phyloP scores from a whole-genome alignment of 305 asterid species.

The Ilex paraguariensis region DNA sequence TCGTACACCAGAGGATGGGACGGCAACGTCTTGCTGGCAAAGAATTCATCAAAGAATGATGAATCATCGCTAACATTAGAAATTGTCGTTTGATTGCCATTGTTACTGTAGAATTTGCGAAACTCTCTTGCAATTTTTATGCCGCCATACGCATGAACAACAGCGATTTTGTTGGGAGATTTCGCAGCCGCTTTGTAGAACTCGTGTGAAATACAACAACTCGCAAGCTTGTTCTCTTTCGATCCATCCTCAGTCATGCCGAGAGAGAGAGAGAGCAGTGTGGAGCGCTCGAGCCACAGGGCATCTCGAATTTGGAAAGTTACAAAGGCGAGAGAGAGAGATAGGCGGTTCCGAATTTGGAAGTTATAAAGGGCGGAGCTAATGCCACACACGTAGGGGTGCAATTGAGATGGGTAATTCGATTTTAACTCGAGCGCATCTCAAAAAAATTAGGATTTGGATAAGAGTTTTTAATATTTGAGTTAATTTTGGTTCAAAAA shows the following conservation, averaged over 20 bases:
- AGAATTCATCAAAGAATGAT: constrained; percentile 11
- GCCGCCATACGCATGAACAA: constrained; percentile 70
- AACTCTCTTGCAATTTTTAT: constrained; percentile 31
- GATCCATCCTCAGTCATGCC: constrained; percentile 22
- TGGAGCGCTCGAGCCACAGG: too few relatives aligned
- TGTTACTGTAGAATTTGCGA: constrained; percentile 14
- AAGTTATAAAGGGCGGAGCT: too few relatives aligned
- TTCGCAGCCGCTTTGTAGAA: constrained; percentile 53
- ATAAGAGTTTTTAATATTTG: too few relatives aligned
- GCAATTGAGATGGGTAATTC: too few relatives aligned
- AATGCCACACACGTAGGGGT: too few relatives aligned
- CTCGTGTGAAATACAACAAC: constrained; percentile 78
- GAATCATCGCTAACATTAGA: background rate
- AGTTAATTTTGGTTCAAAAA: too few relatives aligned
- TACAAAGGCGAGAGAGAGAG: too few relatives aligned
- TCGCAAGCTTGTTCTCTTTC: constrained; percentile 21
- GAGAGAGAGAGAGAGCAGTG: background rate
- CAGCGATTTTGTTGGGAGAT: constrained; percentile 60
- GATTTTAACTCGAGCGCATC: too few relatives aligned
- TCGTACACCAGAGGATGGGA: constrained; percentile 26
- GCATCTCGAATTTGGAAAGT: too few relatives aligned
- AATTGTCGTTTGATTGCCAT: background rate
- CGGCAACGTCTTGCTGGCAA: constrained; percentile 9
- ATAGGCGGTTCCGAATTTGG: too few relatives aligned
- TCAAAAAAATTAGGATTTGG: too few relatives aligned